Evolutionary conservation across 352 stramenopile species (phyloP), one percentile per base, ranked within the genome.

Genomic region (Phytopythium chamaehyphon): DNA sequence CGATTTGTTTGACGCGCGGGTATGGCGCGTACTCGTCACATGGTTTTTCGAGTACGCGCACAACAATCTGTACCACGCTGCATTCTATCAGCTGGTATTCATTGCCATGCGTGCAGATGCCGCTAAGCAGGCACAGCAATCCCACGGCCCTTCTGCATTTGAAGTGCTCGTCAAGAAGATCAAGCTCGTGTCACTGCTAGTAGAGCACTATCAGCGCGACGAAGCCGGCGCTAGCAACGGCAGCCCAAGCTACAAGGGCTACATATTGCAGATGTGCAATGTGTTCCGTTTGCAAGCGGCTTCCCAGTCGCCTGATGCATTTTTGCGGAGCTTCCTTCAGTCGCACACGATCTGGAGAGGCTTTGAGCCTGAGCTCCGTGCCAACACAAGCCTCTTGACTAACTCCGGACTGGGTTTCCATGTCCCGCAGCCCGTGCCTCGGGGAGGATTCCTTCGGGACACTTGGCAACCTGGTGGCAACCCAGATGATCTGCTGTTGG

Each of bases 31-130:
- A 26, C 61, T 97, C 45, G 70, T 91, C 24, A 69, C 66, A 33
- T 97, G 88, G 88, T 95, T 97, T 60, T 92, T 96, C 44, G 82
- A 95, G 69, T 97, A 96, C 63, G 77, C 83, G 28, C 83, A 96
- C 76, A 96, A 93, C 62, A 96, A 96, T 55, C 36, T 97, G 54
- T 97, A 96, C 52, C 86, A 96, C 54, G 78, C 77, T 24, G 70
- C 84, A 21, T 96, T 97, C 46, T 96, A 95, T 62, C 86, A 93
- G 57, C 71, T 97, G 23, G 70, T 97, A 23, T 93, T 96, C 58
- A 86, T 93, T 61, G 81, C 82, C 14, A 59, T 96, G 47, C 83
- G 83, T 46, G 89, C 82, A 19, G 87, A 96, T 51, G 87, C 95
- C 28, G 5, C 28, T 9, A 33, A 33, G 49, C 76, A 92, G 19